These are phyloP conservation scores for Tilletia walkeri DNA, from an alignment of 1,284 basidiomycete genomes.

Conservation along the genomic window DNA sequence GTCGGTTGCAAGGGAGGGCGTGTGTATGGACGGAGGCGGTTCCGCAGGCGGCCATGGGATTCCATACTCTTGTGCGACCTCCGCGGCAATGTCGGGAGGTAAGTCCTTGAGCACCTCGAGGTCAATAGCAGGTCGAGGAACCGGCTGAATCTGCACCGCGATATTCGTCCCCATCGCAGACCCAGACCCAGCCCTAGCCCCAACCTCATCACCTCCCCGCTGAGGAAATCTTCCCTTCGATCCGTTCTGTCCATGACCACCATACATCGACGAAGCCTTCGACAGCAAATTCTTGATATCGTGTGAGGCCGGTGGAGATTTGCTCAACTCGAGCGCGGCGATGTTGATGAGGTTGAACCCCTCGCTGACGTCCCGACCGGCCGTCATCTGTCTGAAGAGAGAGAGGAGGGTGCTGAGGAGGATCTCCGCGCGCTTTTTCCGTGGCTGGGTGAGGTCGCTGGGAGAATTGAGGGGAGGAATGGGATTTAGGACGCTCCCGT, in stretches of 20 bases:
- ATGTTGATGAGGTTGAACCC: slow-evolving; percentile 46
- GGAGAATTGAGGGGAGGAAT: not conserved
- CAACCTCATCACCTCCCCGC: no score
- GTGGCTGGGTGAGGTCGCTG: slow-evolving; percentile 18
- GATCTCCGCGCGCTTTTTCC: slow-evolving; percentile 22
- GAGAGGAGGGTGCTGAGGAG: slow-evolving; percentile 25
- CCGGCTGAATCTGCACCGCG: no score
- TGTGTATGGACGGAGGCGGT: not conserved
- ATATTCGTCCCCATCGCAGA: no score
- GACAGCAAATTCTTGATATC: slow-evolving; percentile 27
- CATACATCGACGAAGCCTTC: slow-evolving; percentile 30
- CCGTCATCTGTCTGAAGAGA: not conserved
- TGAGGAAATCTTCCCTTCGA: not conserved
- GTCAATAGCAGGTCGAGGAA: slow-evolving; percentile 25
- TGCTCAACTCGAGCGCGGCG: slow-evolving; percentile 39
- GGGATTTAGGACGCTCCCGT: not conserved
- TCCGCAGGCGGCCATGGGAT: slow-evolving; percentile 8
- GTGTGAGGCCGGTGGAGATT: slow-evolving; percentile 11
- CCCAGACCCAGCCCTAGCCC: no score
- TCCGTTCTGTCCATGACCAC: not conserved
- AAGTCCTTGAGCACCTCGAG: slow-evolving; percentile 29
- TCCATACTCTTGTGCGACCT: slow-evolving; percentile 39
- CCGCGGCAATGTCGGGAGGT: slow-evolving; percentile 32
- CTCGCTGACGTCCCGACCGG: slow-evolving; percentile 23
- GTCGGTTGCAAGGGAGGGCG: not conserved